These are phyloP conservation scores for Falciphora oryzae DNA, from an alignment of 2,329 filamentous ascomycete species.

Conservation along the genomic window DNA sequence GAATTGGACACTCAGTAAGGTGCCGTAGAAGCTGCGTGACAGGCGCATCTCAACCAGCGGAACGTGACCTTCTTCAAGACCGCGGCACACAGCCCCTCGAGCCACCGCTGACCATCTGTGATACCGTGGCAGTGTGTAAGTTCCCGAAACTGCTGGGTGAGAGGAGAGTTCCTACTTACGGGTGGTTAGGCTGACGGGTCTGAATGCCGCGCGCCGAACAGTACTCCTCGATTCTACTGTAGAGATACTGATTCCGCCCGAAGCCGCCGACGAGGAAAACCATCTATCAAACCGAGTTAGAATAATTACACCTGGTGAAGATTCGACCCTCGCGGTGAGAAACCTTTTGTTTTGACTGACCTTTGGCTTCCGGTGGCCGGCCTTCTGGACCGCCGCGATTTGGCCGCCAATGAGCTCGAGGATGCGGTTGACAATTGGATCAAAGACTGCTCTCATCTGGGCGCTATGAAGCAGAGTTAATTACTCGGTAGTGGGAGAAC, in stretches of 20 bases:
- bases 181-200: constrained; percentile 11
- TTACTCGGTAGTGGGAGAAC: no score
- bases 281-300: no score
- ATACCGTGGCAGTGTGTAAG: neutral
- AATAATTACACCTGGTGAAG: no score
- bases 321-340: no score
- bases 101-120: constrained; percentile 11
- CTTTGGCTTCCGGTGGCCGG: constrained; percentile 11
- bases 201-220: constrained; percentile 11
- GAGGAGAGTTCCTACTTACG: no score
- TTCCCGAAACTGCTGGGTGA: no score
- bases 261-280: constrained; percentile 15
- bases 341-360: no score
- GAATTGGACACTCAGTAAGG: no score
- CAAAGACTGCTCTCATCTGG: constrained; percentile 14
- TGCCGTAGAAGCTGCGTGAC: constrained; percentile 18
- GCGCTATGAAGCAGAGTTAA: neutral
- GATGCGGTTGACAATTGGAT: constrained; percentile 13
- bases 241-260: constrained; percentile 13
- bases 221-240: constrained; percentile 13
- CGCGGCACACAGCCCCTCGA: constrained; percentile 15
- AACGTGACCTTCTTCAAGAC: constrained; percentile 13
- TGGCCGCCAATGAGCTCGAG: constrained; percentile 14
- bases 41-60: constrained; percentile 15
- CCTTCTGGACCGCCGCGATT: constrained; percentile 12